phyloP scores from a whole-genome alignment of 2,329 filamentous ascomycete genomes.

The Colletotrichum sp. region DNA sequence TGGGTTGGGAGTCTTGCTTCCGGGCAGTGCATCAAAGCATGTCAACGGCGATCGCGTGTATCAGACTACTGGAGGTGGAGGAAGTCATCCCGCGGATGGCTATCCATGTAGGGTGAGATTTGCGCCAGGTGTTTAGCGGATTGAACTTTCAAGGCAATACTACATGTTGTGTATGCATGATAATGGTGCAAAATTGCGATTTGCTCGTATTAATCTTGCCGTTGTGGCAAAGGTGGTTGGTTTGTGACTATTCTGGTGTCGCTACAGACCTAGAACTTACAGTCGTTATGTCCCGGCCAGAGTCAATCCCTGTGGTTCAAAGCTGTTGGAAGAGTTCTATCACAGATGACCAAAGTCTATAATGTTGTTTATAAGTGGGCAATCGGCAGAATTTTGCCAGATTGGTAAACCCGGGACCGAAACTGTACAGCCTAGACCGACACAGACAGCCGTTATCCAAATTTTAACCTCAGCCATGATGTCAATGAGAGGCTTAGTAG shows the following conservation, averaged over 20 bases:
- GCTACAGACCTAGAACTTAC: not conserved
- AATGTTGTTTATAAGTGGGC: not conserved
- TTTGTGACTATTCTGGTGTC: not conserved
- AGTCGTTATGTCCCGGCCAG: not conserved
- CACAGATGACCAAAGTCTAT: not conserved
- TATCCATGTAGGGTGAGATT: constrained; percentile 1
- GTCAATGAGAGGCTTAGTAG: not conserved
- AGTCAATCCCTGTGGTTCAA: not conserved
- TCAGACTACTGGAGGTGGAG: not conserved
- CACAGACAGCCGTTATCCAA: not conserved
- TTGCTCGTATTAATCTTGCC: not conserved
- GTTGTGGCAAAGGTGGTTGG: not conserved
- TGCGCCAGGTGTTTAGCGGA: not conserved
- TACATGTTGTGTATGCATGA: not conserved
- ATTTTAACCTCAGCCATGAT: not conserved
- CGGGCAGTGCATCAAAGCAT: not conserved
- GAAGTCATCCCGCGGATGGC: constrained; percentile 1
- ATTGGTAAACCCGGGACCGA: not conserved
- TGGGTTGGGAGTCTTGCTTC: not conserved
- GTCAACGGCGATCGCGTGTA: constrained; percentile 4
- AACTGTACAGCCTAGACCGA: not conserved
- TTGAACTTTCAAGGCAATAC: not conserved
- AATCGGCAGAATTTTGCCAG: not conserved
- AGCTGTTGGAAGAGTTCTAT: not conserved
- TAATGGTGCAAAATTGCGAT: accelerated